Evolutionary conservation across 495 filamentous ascomycete species (phyloP), one percentile per base, ranked within the genome.

Genomic region (Diplogelasinospora grovesii): DNA sequence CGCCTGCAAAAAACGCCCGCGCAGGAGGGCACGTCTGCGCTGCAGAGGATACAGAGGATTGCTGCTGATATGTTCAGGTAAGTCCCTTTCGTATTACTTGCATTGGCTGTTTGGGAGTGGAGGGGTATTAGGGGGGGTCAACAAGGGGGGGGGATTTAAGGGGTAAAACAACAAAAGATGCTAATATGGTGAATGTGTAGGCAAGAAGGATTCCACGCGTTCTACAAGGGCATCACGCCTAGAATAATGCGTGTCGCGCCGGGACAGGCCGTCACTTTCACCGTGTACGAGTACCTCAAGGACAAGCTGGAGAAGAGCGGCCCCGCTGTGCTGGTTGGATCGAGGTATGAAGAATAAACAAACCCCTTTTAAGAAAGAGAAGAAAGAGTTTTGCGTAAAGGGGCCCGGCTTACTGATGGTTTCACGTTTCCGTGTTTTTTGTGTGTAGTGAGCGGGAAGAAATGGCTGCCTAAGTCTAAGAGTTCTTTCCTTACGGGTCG

Each of bases 181-280:
- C 35, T 32, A 21, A 6, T 18, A n/a, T 39, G 24, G 6, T 21
- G 20, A 41, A 9, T 11, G 20, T 1, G 7, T 45, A 77, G 72
- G 41, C 82, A 90, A 63, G 92, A 99, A 63, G 92, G 92, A 8
- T 69, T 85, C 43, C 78, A 84, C 33, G 90, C 90, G 8, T 99
- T 99, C 71, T 99, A 96, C 71, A 96, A 95, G 77, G 92, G 92
- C 46, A 97, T 99, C 64, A 99, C 92, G 38, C 92, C 92, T 7
- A 76, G 92, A 45, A 84, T 98, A 46, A 97, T 97, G 90, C 77
- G 92, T 51, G 92, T 99, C 22, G 92, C 92, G 22, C 92, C 92
- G 10, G 92, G 92, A 36, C 92, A 99, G 69, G 93, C 93, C 19
- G 92, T 99, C 21, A 98, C 92, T 1, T 99, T 97, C 58, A 95